phyloP scores from a whole-genome alignment of 495 filamentous ascomycete genomes.

The Penicillium nucicola region DNA sequence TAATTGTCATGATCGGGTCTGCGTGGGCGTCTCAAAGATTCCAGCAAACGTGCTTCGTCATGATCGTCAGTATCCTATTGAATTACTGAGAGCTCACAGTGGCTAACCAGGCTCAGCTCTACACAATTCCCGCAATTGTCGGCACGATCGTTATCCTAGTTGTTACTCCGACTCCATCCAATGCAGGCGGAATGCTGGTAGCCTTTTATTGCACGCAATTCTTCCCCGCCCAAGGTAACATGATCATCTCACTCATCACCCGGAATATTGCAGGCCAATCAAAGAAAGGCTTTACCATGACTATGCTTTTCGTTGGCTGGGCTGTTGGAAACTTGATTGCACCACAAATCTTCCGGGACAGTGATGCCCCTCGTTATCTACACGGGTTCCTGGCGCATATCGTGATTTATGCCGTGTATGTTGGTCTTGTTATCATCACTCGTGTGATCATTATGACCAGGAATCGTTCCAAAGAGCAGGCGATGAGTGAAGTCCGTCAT shows the following conservation, averaged over 20 bases:
- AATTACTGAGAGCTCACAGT: too few species aligned
- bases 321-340: slow-evolving; percentile 28
- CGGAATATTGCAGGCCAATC: slow-evolving; percentile 61
- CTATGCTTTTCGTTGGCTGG: slow-evolving; percentile 25
- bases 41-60: slow-evolving; percentile 17
- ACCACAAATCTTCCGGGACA: slow-evolving; percentile 33
- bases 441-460: slow-evolving; percentile 11
- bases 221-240: slow-evolving; percentile 18
- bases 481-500: neutral
- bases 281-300: slow-evolving; percentile 48
- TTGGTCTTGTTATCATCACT: slow-evolving; percentile 7
- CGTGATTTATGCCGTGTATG: slow-evolving; percentile 17
- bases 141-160: slow-evolving; percentile 18
- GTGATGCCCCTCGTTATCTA: slow-evolving; percentile 26
- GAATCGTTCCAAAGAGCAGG: slow-evolving; percentile 8
- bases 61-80: slow-evolving; percentile 26
- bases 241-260: slow-evolving; percentile 44
- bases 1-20: slow-evolving; percentile 19
- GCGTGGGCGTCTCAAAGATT: slow-evolving; percentile 9
- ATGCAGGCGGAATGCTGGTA: slow-evolving; percentile 18
- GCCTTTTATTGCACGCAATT: slow-evolving; percentile 26
- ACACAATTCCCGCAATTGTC: slow-evolving; percentile 12
- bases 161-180: slow-evolving; percentile 13
- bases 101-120: neutral
- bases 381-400: slow-evolving; percentile 20